Conservation (phyloP, 2,329 filamentous ascomycete genomes). For the Aspergillus unguis region DNA sequence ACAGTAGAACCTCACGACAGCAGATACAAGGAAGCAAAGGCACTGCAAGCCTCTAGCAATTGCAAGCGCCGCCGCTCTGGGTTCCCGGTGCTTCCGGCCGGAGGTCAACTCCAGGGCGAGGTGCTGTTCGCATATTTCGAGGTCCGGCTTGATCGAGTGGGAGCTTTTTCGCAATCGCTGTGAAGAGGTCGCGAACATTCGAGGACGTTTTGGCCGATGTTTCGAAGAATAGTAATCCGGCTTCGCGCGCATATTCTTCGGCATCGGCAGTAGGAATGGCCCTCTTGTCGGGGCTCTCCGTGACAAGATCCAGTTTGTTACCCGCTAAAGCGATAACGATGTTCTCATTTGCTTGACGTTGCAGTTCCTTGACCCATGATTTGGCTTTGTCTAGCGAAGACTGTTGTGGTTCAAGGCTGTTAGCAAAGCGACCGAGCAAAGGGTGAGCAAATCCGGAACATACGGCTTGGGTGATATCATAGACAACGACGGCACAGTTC, state of each 20-base stretch:
- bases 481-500: slow-evolving; percentile 98
- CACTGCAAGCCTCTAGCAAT: slow-evolving; percentile 51
- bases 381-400: slow-evolving; percentile 98
- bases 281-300: slow-evolving; percentile 91
- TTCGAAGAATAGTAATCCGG: slow-evolving; percentile 94
- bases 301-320: slow-evolving; percentile 96
- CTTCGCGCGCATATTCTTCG: slow-evolving; percentile 90
- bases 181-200: slow-evolving; percentile 94
- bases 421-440: slow-evolving; percentile 8
- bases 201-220: slow-evolving; percentile 96
- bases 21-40: slow-evolving; percentile 8
- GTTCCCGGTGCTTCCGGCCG: slow-evolving; percentile 60
- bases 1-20: slow-evolving; percentile 9
- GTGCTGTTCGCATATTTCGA: slow-evolving; percentile 69
- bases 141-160: slow-evolving; percentile 95
- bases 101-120: slow-evolving; percentile 64
- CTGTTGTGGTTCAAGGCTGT: slow-evolving; percentile 47
- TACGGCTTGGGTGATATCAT: slow-evolving; percentile 99
- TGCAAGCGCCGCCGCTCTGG: slow-evolving; percentile 59
- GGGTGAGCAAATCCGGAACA: slow-evolving; percentile 34
- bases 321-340: slow-evolving; percentile 98
- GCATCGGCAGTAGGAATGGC: slow-evolving; percentile 86
- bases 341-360: slow-evolving; percentile 98
- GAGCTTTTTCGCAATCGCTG: slow-evolving; percentile 95
- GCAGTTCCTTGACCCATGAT: slow-evolving; percentile 97